Evolutionary conservation across 1,139 yeast species (phyloP).

Genomic region (Kodamaea plutei): DNA sequence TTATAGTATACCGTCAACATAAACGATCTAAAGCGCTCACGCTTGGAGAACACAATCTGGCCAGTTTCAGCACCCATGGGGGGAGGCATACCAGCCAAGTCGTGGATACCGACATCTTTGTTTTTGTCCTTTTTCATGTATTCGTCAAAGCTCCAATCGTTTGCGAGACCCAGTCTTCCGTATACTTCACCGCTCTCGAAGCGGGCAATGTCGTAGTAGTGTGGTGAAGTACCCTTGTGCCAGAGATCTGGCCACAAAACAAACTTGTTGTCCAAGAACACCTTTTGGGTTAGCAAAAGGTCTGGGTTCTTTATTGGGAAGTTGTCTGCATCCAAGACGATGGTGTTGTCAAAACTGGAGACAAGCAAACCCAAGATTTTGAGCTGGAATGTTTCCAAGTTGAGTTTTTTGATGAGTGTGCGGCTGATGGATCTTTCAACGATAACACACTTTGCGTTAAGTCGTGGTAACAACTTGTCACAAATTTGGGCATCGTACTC

Average conservation of each 20-base stretch:
- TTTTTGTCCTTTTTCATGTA: slow-evolving; percentile 15
- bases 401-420: slow-evolving; percentile 12
- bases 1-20: slow-evolving; percentile 32
- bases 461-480: slow-evolving; percentile 14
- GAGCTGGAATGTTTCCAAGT: slow-evolving; percentile 17
- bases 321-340: slow-evolving; percentile 22
- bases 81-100: slow-evolving; percentile 29
- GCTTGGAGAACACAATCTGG: slow-evolving; percentile 32
- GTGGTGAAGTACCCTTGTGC: slow-evolving; percentile 19
- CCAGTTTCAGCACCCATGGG: slow-evolving; percentile 32
- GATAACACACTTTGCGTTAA: slow-evolving; percentile 25
- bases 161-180: slow-evolving; percentile 15
- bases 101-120: slow-evolving; percentile 25
- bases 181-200: slow-evolving; percentile 17
- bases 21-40: slow-evolving; percentile 25
- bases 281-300: slow-evolving; percentile 11
- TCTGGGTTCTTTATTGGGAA: slow-evolving; percentile 21
- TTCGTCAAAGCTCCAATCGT: slow-evolving; percentile 13
- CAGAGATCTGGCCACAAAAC: slow-evolving; percentile 24
- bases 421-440: slow-evolving; percentile 36
- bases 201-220: slow-evolving; percentile 17
- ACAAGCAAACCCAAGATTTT: slow-evolving; percentile 19
- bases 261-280: slow-evolving; percentile 13
- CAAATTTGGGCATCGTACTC: slow-evolving; percentile 20
- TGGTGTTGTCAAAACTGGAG: slow-evolving; percentile 19